Evolutionary conservation across 1,139 yeast species (phyloP), one percentile per base, ranked within the genome.

Genomic region (Magnusiomyces suaveolens): DNA sequence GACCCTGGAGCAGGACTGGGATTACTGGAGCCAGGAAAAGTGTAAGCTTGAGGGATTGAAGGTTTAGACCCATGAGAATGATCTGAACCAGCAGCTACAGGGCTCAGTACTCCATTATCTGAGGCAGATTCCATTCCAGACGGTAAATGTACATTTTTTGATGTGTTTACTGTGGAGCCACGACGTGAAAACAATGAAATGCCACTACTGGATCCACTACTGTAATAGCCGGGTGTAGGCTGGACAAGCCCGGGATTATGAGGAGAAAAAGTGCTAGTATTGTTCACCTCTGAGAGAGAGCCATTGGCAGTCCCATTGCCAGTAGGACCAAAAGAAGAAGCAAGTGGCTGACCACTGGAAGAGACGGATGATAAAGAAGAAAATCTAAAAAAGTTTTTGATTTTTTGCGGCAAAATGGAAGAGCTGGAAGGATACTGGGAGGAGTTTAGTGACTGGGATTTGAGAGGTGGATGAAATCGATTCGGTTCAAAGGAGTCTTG

Each of bases 311-410:
- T n/a, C n/a, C n/a, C n/a, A n/a, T n/a, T n/a, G n/a, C n/a, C n/a
- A n/a, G n/a, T n/a, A n/a, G n/a, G n/a, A n/a, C n/a, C n/a, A n/a
- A n/a, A n/a, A n/a, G n/a, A n/a, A n/a, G 26, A 25, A 6, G 26
- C 14, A 14, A 32, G 18, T 12, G 47, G 32, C 24, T n/a, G 32
- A 16, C 6, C 16, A n/a, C n/a, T n/a, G 26, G 46, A 48, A 21
- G 60, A 50, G 25, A 47, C 26, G 38, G 56, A 54, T 12, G 60
- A 58, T n/a, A 43, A 54, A 43, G 52, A 52, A 39, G 61, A 59
- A 56, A 67, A 64, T 53, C 62, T 61, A 56, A 67, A 66, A 53
- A 67, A 57, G 54, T 60, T 65, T 52, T 64, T 63, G 49, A 67
- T 59, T 52, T 65, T 62, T 54, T 62, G 68, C 36, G 64, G 67